These are phyloP conservation scores for Telopea speciosissima DNA, from an alignment of 177 flowering plant genomes.

Conservation along the genomic window DNA sequence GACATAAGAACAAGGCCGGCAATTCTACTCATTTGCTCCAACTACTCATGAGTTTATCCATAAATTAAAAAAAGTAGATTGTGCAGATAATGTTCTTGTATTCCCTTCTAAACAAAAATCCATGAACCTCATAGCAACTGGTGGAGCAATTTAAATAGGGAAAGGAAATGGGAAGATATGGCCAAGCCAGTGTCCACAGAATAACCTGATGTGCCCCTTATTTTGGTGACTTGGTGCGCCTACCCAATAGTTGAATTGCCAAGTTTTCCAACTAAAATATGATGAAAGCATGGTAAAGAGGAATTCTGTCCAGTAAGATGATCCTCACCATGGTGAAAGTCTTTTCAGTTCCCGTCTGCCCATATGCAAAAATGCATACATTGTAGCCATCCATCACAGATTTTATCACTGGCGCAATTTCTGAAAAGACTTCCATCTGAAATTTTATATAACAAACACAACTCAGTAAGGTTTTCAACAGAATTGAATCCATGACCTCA, in stretches of 20 bases:
- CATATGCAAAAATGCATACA: constrained; percentile 64
- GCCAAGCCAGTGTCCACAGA: neutral
- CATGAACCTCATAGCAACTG: neutral
- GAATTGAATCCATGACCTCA: neutral
- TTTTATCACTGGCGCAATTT: constrained; percentile 56
- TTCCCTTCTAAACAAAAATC: no score
- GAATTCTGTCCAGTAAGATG: neutral
- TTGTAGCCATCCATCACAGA: constrained; percentile 61
- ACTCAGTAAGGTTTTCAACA: neutral
- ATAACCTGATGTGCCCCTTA: neutral
- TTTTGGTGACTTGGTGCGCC: neutral
- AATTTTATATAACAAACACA: constrained; percentile 4
- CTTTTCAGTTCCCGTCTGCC: constrained; percentile 70
- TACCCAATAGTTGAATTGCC: neutral
- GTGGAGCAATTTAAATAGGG: neutral
- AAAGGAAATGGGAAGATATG: no score
- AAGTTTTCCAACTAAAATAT: neutral
- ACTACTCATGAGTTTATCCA: neutral
- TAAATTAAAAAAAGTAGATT: no score
- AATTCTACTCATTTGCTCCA: neutral
- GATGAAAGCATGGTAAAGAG: neutral
- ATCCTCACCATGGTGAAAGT: constrained; percentile 59
- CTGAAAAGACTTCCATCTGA: constrained; percentile 56
- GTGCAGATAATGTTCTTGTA: no score
- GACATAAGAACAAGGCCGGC: neutral